These are phyloP conservation scores for Gossypium raimondii DNA, from an alignment of 345 rosid genomes.

Conservation along the genomic window DNA sequence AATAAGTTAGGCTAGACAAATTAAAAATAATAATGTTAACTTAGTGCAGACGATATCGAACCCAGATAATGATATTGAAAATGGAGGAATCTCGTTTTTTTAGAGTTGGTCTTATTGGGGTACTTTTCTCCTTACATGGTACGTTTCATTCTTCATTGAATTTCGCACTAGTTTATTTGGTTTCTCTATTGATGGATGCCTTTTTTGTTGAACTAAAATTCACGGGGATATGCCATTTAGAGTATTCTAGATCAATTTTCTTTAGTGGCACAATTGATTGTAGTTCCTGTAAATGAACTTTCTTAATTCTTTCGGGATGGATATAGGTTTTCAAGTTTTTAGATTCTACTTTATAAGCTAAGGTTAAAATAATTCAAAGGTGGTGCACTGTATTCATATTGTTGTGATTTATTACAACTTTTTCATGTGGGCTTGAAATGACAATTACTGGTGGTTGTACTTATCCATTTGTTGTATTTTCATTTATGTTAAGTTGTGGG, in stretches of 20 bases:
- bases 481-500: neutral
- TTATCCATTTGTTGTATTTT: neutral
- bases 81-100: slow-evolving; percentile 66
- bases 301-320: neutral
- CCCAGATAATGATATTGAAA: slow-evolving; percentile 40
- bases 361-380: no score
- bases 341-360: neutral
- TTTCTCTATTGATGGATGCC: no score
- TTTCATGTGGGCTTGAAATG: neutral
- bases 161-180: neutral
- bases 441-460: neutral
- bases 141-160: slow-evolving; percentile 15
- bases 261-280: neutral
- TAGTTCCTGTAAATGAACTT: neutral
- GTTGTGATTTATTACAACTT: neutral
- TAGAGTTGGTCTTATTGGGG: slow-evolving; percentile 99
- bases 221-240: neutral
- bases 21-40: neutral
- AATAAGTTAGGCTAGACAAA: slow-evolving; percentile 2
- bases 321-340: neutral
- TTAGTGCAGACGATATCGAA: slow-evolving; percentile 42
- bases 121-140: slow-evolving; percentile 93
- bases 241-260: neutral
- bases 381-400: neutral
- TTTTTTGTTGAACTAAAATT: neutral